Percentiles rank a stretch among this genome's conserved stretches.
phyloP scores from a whole-genome alignment of 148 eudicot genomes.

The Suaeda aralocaspica region DNA sequence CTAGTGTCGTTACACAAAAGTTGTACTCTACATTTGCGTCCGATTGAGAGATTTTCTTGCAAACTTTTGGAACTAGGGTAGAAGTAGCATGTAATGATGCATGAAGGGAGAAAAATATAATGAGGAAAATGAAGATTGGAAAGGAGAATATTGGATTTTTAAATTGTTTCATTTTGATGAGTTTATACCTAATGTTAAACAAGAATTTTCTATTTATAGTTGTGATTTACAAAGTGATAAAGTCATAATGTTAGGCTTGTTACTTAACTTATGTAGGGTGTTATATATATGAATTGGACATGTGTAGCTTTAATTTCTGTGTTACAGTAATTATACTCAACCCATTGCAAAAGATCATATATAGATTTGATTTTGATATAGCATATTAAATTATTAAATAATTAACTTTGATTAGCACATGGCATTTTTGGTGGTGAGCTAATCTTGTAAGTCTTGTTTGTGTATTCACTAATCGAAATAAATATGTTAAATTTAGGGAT shows the following conservation, averaged over 20 bases:
- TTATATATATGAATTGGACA: too few species aligned
- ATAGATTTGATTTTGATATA: too few species aligned
- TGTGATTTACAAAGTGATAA: not conserved
- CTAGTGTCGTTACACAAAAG: conserved; percentile 9
- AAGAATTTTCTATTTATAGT: not conserved
- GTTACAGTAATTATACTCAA: not conserved
- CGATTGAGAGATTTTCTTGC: not conserved
- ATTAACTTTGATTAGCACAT: too few species aligned
- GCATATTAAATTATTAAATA: too few species aligned
- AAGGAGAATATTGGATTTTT: not conserved
- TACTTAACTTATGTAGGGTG: not conserved
- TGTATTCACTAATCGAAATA: too few species aligned
- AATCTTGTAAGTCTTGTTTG: too few species aligned
- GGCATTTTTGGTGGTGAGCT: too few species aligned
- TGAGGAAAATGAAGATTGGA: conserved; percentile 3
- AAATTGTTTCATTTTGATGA: not conserved
- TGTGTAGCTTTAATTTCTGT: too few species aligned
- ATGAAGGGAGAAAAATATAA: not conserved
- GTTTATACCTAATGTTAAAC: not conserved
- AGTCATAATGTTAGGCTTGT: not conserved
- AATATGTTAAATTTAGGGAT: too few species aligned
- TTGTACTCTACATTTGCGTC: conserved; percentile 8
- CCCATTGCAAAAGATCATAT: not conserved
- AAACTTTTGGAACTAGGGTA: conserved; percentile 3
- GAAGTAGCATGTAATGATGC: not conserved